A percentile compares a stretch with the other conserved stretches of the same genome.
These are phyloP conservation scores for Capsicum chinense DNA, from an alignment of 257 asterid genomes.

Conservation along the genomic window DNA sequence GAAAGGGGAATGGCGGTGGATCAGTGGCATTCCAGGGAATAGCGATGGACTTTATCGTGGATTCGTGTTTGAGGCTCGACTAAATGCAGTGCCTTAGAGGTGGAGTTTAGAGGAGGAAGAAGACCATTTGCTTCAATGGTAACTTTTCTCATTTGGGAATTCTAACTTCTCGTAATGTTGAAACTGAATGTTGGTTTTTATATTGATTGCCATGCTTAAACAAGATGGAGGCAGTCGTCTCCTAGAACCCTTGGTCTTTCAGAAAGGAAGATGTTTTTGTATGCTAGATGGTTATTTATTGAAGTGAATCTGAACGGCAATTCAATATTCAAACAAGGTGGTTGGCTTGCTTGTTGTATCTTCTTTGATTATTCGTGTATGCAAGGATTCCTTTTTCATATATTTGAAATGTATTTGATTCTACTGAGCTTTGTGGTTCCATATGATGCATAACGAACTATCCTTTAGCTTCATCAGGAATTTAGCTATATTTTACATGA, in stretches of 20 bases:
- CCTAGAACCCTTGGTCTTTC: slow-evolving; percentile 16
- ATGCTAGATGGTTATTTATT: slow-evolving; percentile 23
- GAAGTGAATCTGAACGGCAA: slow-evolving; percentile 12
- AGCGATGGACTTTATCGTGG: slow-evolving; percentile 92
- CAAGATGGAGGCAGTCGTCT: slow-evolving; percentile 29
- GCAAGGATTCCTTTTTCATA: slow-evolving; percentile 25
- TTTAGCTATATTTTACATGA: not conserved
- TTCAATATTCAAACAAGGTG: not conserved
- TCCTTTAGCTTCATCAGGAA: slow-evolving; percentile 1
- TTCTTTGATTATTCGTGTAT: slow-evolving; percentile 22
- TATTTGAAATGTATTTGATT: slow-evolving; percentile 4
- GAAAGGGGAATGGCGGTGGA: slow-evolving; percentile 83
- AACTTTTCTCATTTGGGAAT: slow-evolving; percentile 27
- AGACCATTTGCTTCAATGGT: slow-evolving; percentile 28
- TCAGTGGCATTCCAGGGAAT: slow-evolving; percentile 75
- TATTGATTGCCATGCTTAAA: slow-evolving; percentile 27
- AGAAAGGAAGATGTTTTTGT: slow-evolving; percentile 28
- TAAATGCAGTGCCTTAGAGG: slow-evolving; percentile 58
- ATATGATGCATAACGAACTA: not conserved
- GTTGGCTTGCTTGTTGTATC: slow-evolving; percentile 10
- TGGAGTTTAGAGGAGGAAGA: slow-evolving; percentile 8
- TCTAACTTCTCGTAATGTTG: slow-evolving; percentile 27
- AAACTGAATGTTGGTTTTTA: slow-evolving; percentile 21
- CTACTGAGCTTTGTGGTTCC: slow-evolving; percentile 17
- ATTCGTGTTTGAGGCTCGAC: slow-evolving; percentile 76